Evolutionary conservation across 2,329 filamentous ascomycete species (phyloP).

Genomic region (Diplodia sapinea): DNA sequence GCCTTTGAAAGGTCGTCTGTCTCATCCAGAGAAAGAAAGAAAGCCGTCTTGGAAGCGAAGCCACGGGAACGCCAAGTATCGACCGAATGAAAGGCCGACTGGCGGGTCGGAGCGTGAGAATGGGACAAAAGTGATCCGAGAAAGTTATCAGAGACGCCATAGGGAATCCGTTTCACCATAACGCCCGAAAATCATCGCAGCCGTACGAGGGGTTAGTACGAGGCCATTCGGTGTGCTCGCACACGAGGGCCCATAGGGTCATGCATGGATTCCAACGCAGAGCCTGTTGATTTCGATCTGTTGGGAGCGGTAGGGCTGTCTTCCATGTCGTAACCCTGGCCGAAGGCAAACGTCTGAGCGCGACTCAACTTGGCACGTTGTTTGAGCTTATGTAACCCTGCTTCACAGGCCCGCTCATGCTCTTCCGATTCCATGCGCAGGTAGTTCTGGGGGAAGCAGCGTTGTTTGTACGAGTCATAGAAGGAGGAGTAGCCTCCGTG

Average conservation of each 20-base stretch:
- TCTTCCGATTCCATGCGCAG: slow-evolving; percentile 95
- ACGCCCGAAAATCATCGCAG: slow-evolving; percentile 31
- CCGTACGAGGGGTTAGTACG: slow-evolving; percentile 40
- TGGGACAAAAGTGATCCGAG: slow-evolving; percentile 35
- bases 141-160: slow-evolving; percentile 47
- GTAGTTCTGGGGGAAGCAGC: slow-evolving; percentile 94
- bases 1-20: slow-evolving; percentile 33
- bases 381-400: slow-evolving; percentile 91
- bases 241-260: slow-evolving; percentile 16
- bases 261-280: slow-evolving; percentile 39
- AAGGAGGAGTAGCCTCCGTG: slow-evolving; percentile 96
- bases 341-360: slow-evolving; percentile 95
- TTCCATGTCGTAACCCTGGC: slow-evolving; percentile 67
- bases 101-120: slow-evolving; percentile 21
- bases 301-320: slow-evolving; percentile 63
- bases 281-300: slow-evolving; percentile 44
- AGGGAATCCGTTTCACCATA: slow-evolving; percentile 43
- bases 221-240: slow-evolving; percentile 45
- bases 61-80: slow-evolving; percentile 46
- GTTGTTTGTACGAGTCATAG: slow-evolving; percentile 75
- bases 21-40: slow-evolving; percentile 29
- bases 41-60: slow-evolving; percentile 38
- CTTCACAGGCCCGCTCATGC: slow-evolving; percentile 90
- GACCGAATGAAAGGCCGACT: slow-evolving; percentile 24
- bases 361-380: slow-evolving; percentile 84